phyloP scores from a whole-genome alignment of 2,329 filamentous ascomycete genomes.

The Coniosporium tulheliwenetii region DNA sequence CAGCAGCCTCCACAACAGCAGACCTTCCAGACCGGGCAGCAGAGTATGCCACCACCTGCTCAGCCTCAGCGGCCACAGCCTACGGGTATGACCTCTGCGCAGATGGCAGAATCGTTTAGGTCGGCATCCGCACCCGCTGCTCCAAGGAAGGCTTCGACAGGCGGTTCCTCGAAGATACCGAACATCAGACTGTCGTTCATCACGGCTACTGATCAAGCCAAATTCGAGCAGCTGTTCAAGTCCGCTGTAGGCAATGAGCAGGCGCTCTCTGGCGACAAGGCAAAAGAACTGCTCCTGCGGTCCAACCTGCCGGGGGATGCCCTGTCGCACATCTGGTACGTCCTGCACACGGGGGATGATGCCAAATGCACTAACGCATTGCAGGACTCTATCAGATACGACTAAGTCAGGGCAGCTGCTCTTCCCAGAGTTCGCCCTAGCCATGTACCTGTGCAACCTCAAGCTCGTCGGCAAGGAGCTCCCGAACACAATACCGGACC shows the following conservation, averaged over 20 bases:
- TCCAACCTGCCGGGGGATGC: conserved; percentile 79
- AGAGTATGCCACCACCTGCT: conserved; percentile 28
- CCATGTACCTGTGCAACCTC: conserved; percentile 97
- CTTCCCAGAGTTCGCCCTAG: conserved; percentile 92
- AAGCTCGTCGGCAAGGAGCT: conserved; percentile 76
- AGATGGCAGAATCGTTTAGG: conserved; percentile 49
- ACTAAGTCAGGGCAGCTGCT: conserved; percentile 92
- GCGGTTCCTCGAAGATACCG: conserved; percentile 68
- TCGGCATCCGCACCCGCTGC: conserved; percentile 33
- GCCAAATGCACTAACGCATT: conserved; percentile 9
- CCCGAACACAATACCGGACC: conserved; percentile 61
- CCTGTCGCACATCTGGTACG: conserved; percentile 82
- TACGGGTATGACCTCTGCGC: conserved; percentile 44
- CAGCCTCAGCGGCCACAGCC: conserved; percentile 35
- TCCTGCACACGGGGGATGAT: not conserved
- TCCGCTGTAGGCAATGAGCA: conserved; percentile 75
- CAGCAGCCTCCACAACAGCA: conserved; percentile 22
- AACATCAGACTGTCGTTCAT: conserved; percentile 93
- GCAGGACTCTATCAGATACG: conserved; percentile 80
- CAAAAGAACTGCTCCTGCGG: conserved; percentile 72
- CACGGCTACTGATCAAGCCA: conserved; percentile 83
- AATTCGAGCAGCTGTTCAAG: conserved; percentile 96
- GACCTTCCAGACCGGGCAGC: conserved; percentile 44
- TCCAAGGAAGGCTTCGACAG: conserved; percentile 33
- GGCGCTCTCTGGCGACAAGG: conserved; percentile 82